Evolutionary conservation across 352 stramenopile species (phyloP).

Genomic region (Phytophthora pisi): DNA sequence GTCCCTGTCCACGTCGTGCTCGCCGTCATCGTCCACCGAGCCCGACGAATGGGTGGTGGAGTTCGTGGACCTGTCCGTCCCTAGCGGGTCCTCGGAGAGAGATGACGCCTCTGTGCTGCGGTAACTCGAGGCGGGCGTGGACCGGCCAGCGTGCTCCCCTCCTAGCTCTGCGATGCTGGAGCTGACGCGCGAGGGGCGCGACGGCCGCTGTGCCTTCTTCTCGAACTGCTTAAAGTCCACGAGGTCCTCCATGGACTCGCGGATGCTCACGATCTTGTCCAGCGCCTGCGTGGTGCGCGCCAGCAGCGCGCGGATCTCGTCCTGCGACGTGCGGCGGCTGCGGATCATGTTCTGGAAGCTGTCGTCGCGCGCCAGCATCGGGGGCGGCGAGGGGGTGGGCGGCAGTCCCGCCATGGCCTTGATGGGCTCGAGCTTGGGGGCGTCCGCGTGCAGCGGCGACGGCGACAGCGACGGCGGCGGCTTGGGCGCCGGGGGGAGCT

Average conservation of each 20-base stretch:
- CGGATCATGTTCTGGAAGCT: constrained; percentile 36
- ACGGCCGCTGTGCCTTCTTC: constrained; percentile 40
- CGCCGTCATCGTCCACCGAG: constrained; percentile 46
- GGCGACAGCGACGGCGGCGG: constrained; percentile 2
- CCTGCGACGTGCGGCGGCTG: constrained; percentile 54
- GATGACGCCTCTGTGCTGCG: constrained; percentile 57
- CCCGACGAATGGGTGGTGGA: constrained; percentile 52
- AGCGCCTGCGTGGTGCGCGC: constrained; percentile 69
- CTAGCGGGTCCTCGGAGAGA: constrained; percentile 41
- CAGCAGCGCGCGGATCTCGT: constrained; percentile 79
- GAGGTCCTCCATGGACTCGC: constrained; percentile 81
- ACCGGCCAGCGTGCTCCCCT: constrained; percentile 21
- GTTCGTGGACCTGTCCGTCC: constrained; percentile 49
- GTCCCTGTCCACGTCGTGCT: constrained; percentile 42
- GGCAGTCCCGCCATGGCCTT: constrained; percentile 33
- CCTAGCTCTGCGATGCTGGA: constrained; percentile 41
- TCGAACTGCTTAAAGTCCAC: constrained; percentile 87
- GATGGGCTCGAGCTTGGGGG: constrained; percentile 41
- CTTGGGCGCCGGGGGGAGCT: constrained; percentile 13
- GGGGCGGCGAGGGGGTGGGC: constrained; percentile 1
- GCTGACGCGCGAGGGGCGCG: constrained; percentile 35
- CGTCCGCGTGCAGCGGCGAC: constrained; percentile 7
- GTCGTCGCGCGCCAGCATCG: constrained; percentile 4
- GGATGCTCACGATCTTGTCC: constrained; percentile 85
- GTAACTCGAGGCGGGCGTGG: constrained; percentile 55